A percentile compares a stretch with the other conserved stretches of the same genome.
Conservation (phyloP, 2,329 filamentous ascomycete species). For the Apiospora hydei region DNA sequence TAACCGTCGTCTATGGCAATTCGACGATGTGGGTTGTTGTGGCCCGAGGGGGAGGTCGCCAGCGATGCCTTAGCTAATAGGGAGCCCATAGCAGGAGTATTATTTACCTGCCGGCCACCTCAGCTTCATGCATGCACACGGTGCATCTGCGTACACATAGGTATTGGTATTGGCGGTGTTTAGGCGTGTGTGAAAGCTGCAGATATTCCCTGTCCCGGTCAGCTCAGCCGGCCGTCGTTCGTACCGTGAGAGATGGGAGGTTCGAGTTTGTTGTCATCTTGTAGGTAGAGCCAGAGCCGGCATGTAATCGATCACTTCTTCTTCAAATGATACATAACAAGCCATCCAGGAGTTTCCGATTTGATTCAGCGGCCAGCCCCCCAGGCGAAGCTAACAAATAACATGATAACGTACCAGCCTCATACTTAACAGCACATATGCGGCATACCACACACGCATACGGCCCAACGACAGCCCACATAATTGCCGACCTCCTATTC, state of each 20-base stretch:
- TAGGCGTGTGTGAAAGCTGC: not conserved
- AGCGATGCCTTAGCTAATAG: not conserved
- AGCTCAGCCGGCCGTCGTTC: not conserved
- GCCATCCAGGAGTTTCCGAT: constrained; percentile 14
- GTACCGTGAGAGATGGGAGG: not conserved
- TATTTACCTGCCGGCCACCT: not conserved
- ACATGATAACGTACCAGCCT: constrained; percentile 19
- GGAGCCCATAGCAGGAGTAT: not conserved
- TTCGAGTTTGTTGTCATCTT: not conserved
- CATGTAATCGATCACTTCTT: constrained; percentile 1
- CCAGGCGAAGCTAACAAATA: constrained; percentile 7
- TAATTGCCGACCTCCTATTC: not conserved
- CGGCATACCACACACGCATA: not conserved
- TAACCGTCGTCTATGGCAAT: constrained; percentile 8
- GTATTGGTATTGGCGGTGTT: constrained; percentile 7
- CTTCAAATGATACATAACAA: not conserved
- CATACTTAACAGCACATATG: constrained; percentile 17
- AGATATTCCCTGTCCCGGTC: constrained; percentile 6
- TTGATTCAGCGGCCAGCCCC: constrained; percentile 16
- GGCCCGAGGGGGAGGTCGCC: not conserved
- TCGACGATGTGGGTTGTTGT: constrained; percentile 11
- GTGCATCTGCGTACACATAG: not conserved
- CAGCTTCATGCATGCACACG: constrained; percentile 3
- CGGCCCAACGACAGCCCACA: constrained; percentile 13
- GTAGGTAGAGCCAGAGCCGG: not conserved